Percentiles rank a stretch among this genome's conserved stretches.
These are phyloP conservation scores for Penicillium psychrosexuale DNA, from an alignment of 2,329 filamentous ascomycete species.

Conservation along the genomic window DNA sequence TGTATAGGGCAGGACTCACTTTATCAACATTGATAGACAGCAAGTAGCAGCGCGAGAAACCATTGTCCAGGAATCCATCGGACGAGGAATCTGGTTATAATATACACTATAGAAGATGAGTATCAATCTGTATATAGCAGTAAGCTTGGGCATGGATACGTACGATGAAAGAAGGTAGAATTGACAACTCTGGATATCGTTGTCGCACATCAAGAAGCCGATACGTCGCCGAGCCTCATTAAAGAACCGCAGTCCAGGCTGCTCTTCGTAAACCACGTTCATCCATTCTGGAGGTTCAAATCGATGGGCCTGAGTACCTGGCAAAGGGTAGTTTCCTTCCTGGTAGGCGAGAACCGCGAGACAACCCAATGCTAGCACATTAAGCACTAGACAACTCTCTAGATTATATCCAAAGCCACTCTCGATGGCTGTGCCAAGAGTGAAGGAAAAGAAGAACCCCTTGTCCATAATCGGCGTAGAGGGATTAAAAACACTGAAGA, in stretches of 20 bases:
- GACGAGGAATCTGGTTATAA: slow-evolving; percentile 52
- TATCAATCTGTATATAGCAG: not conserved
- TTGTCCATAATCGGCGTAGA: slow-evolving; percentile 54
- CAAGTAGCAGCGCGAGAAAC: slow-evolving; percentile 52
- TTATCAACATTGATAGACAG: slow-evolving; percentile 49
- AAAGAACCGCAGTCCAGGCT: slow-evolving; percentile 52
- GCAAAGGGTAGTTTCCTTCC: slow-evolving; percentile 49
- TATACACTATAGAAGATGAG: slow-evolving; percentile 37
- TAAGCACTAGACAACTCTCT: slow-evolving; percentile 52
- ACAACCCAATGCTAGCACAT: slow-evolving; percentile 52
- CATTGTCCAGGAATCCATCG: slow-evolving; percentile 54
- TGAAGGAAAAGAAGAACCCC: slow-evolving; percentile 51
- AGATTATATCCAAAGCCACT: slow-evolving; percentile 52
- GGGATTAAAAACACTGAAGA: slow-evolving; percentile 55
- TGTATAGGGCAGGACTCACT: slow-evolving; percentile 27
- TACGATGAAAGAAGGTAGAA: slow-evolving; percentile 52
- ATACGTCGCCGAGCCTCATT: slow-evolving; percentile 54
- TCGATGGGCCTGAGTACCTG: slow-evolving; percentile 33
- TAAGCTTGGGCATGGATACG: slow-evolving; percentile 3
- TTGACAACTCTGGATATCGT: slow-evolving; percentile 51
- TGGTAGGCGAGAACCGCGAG: slow-evolving; percentile 50
- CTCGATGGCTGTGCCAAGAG: slow-evolving; percentile 49
- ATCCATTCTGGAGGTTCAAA: slow-evolving; percentile 42
- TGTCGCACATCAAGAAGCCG: slow-evolving; percentile 52
- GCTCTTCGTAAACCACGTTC: slow-evolving; percentile 39